Evolutionary conservation across 2,329 filamentous ascomycete species (phyloP).

Genomic region (Aureobasidium vineae): DNA sequence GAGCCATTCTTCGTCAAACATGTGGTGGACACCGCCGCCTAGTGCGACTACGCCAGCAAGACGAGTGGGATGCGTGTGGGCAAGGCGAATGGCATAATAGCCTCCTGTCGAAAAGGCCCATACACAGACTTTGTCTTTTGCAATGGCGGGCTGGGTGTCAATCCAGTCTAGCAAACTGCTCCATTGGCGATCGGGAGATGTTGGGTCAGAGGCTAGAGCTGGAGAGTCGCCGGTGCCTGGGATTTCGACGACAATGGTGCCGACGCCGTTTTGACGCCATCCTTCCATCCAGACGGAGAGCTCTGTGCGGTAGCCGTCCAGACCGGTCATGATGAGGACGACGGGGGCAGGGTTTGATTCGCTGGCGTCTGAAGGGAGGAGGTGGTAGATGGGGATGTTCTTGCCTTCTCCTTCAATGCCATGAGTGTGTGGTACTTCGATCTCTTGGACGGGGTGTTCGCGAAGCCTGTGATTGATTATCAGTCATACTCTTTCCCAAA

Average conservation of each 20-base stretch:
- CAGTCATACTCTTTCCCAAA: not conserved
- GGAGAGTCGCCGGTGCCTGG: slow-evolving; percentile 59
- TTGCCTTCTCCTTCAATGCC: slow-evolving; percentile 52
- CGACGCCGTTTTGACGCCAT: slow-evolving; percentile 52
- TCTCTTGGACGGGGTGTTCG: slow-evolving; percentile 60
- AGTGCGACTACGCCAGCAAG: slow-evolving; percentile 54
- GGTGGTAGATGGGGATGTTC: slow-evolving; percentile 63
- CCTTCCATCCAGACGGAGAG: slow-evolving; percentile 53
- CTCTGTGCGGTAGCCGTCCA: slow-evolving; percentile 60
- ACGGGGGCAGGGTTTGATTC: slow-evolving; percentile 49
- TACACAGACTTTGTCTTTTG: slow-evolving; percentile 50
- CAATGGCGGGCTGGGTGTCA: slow-evolving; percentile 48
- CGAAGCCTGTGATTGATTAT: slow-evolving; percentile 42
- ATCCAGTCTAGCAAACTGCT: slow-evolving; percentile 56
- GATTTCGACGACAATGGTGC: slow-evolving; percentile 54
- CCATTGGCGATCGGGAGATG: slow-evolving; percentile 55
- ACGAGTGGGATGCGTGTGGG: slow-evolving; percentile 56
- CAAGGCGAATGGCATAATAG: slow-evolving; percentile 57
- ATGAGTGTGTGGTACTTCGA: slow-evolving; percentile 59
- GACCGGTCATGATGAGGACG: slow-evolving; percentile 57
- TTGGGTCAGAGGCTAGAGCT: slow-evolving; percentile 47
- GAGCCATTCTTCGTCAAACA: slow-evolving; percentile 58
- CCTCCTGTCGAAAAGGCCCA: slow-evolving; percentile 61
- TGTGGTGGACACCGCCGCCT: slow-evolving; percentile 58
- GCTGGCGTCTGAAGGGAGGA: slow-evolving; percentile 53